Evolutionary conservation across 2,329 filamentous ascomycete species (phyloP).

Genomic region (Colletotrichum paranaense): DNA sequence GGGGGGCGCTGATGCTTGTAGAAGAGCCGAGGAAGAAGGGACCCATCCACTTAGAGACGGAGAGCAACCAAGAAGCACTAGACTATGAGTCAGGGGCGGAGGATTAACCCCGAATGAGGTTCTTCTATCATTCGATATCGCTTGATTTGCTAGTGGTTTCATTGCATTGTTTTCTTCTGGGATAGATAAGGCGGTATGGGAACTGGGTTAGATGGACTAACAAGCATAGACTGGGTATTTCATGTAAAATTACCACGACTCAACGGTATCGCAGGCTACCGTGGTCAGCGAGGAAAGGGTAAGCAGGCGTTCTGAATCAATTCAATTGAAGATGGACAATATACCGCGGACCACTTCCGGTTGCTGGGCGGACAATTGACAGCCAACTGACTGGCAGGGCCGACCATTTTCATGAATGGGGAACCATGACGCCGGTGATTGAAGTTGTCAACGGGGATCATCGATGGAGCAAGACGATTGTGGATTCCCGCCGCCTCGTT

Average conservation of each 20-base stretch:
- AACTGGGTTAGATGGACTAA: background rate
- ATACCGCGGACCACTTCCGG: background rate
- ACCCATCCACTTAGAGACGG: slow-evolving; percentile 6
- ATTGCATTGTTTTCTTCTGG: background rate
- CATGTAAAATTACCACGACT: background rate
- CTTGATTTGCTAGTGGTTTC: background rate
- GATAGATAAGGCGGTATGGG: background rate
- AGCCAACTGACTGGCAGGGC: background rate
- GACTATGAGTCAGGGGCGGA: slow-evolving; percentile 20
- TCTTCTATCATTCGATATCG: background rate
- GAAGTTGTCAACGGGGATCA: slow-evolving; percentile 22
- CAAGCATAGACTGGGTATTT: background rate
- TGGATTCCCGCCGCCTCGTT: slow-evolving; percentile 6
- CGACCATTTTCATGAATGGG: background rate
- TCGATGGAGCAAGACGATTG: background rate
- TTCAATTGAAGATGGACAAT: background rate
- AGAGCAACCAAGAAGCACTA: background rate
- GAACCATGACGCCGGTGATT: background rate
- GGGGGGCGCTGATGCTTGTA: slow-evolving; percentile 45
- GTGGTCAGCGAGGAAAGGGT: background rate
- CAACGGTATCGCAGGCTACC: background rate
- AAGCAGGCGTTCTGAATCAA: background rate
- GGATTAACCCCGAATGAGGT: slow-evolving; percentile 11
- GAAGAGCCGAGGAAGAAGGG: slow-evolving; percentile 44
- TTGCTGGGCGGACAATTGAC: background rate